These are phyloP conservation scores for Albophoma yamanashiensis DNA, from an alignment of 2,329 filamentous ascomycete genomes.

Conservation along the genomic window DNA sequence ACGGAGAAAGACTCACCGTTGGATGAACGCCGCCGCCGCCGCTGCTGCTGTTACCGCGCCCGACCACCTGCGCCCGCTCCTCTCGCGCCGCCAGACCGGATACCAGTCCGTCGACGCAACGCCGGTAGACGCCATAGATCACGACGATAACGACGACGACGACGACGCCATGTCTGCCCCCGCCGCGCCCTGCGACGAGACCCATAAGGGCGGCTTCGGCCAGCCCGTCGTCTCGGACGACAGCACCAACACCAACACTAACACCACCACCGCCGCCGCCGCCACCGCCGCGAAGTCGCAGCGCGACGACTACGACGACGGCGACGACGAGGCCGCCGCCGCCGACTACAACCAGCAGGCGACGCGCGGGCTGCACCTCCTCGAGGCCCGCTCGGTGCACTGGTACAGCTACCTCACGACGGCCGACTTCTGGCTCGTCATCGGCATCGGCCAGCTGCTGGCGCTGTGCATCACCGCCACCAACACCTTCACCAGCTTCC, in stretches of 20 bases:
- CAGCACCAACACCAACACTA: too few relatives aligned
- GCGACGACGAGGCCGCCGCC: conserved; percentile 3
- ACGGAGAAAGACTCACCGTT: conserved; percentile 45
- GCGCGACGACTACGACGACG: not conserved
- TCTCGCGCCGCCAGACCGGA: not conserved
- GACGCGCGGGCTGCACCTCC: conserved; percentile 38
- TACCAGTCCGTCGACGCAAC: not conserved
- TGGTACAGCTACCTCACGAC: conserved; percentile 74
- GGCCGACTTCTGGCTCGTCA: conserved; percentile 76
- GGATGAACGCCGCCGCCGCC: not conserved
- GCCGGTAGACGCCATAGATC: not conserved
- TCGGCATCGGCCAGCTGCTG: conserved; percentile 72
- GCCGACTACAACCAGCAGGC: conserved; percentile 23
- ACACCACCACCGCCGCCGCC: too few relatives aligned
- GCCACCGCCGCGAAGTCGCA: not conserved
- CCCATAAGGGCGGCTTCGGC: conserved; percentile 9
- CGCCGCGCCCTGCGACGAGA: not conserved
- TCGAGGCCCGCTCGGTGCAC: conserved; percentile 41
- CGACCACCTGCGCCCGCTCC: not conserved
- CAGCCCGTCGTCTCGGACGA: not conserved
- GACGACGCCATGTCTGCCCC: conserved; percentile 2
- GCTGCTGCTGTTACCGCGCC: too few relatives aligned
- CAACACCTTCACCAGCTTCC: conserved; percentile 78
- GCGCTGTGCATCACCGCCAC: conserved; percentile 85
- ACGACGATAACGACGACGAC: too few relatives aligned